Evolutionary conservation across 2,329 filamentous ascomycete species (phyloP).

Genomic region (Pseudogymnoascus sp.): DNA sequence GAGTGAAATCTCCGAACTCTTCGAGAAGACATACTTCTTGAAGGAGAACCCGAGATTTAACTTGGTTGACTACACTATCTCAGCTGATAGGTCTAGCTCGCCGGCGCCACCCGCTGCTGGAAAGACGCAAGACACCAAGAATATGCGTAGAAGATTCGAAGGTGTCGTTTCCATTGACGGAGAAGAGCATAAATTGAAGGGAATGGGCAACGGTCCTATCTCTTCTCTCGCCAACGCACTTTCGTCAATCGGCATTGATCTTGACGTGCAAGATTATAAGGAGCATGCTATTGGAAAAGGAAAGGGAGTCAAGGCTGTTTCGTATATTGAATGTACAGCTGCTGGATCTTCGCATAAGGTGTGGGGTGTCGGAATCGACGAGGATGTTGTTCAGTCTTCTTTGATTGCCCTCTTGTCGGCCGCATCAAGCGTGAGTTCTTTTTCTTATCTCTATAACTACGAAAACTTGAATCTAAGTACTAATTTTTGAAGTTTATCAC

Average conservation of each 20-base stretch:
- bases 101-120: slow-evolving; percentile 59
- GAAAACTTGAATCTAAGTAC: slow-evolving; percentile 17
- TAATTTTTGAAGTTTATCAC: slow-evolving; percentile 53
- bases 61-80: slow-evolving; percentile 87
- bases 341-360: slow-evolving; percentile 60
- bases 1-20: slow-evolving; percentile 77
- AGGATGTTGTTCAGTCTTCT: slow-evolving; percentile 85
- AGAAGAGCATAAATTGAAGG: slow-evolving; percentile 66
- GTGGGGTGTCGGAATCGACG: slow-evolving; percentile 87
- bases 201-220: slow-evolving; percentile 82
- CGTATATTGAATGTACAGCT: slow-evolving; percentile 83
- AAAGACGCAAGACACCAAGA: slow-evolving; percentile 67
- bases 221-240: slow-evolving; percentile 81
- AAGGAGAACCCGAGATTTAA: slow-evolving; percentile 75
- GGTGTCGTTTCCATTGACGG: slow-evolving; percentile 79
- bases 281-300: slow-evolving; percentile 85
- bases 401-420: slow-evolving; percentile 79
- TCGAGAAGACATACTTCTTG: slow-evolving; percentile 81
- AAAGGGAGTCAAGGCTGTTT: slow-evolving; percentile 80
- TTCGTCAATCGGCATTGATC: slow-evolving; percentile 66
- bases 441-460: not conserved
- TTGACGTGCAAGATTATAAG: slow-evolving; percentile 92
- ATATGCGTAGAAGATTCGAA: slow-evolving; percentile 72
- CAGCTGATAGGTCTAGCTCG: slow-evolving; percentile 68
- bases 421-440: slow-evolving; percentile 66